Percentiles rank a stretch among this genome's conserved stretches.
These are phyloP conservation scores for Dipodascus albidus DNA, from an alignment of 805 yeast genomes.

Conservation along the genomic window DNA sequence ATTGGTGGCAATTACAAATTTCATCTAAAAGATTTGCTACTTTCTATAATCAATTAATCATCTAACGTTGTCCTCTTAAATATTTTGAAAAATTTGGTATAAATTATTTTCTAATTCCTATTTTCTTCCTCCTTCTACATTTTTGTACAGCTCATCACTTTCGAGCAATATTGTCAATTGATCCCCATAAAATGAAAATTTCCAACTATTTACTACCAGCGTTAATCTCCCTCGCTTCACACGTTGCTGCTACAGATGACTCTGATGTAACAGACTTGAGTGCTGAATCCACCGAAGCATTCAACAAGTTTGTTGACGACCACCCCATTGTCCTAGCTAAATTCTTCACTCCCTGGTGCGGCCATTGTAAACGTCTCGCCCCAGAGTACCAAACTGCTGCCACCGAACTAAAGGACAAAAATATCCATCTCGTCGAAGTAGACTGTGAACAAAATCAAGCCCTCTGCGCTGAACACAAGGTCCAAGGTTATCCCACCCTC, in stretches of 20 bases:
- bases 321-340: slow-evolving; percentile 59
- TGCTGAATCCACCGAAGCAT: slow-evolving; percentile 40
- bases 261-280: slow-evolving; percentile 74
- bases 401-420: slow-evolving; percentile 34
- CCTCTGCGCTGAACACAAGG: slow-evolving; percentile 53
- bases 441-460: slow-evolving; percentile 70
- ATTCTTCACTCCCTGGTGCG: slow-evolving; percentile 98
- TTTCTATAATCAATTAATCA: too few species aligned
- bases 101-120: neutral
- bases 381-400: slow-evolving; percentile 58
- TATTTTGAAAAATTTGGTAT: neutral
- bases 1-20: too few species aligned
- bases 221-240: slow-evolving; percentile 29
- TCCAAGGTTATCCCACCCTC: slow-evolving; percentile 79
- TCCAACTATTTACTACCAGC: slow-evolving; percentile 19
- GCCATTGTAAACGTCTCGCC: slow-evolving; percentile 70
- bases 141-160: neutral
- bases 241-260: slow-evolving; percentile 54
- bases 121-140: neutral
- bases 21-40: too few species aligned
- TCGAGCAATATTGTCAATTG: neutral
- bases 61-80: slow-evolving; percentile 1
- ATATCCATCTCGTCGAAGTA: slow-evolving; percentile 53
- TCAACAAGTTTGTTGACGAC: slow-evolving; percentile 49
- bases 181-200: slow-evolving; percentile 28